A percentile compares a stretch with the other conserved stretches of the same genome.
These are phyloP conservation scores for Phyllostachys edulis DNA, from an alignment of 176 grass and related monocot species.

Conservation along the genomic window DNA sequence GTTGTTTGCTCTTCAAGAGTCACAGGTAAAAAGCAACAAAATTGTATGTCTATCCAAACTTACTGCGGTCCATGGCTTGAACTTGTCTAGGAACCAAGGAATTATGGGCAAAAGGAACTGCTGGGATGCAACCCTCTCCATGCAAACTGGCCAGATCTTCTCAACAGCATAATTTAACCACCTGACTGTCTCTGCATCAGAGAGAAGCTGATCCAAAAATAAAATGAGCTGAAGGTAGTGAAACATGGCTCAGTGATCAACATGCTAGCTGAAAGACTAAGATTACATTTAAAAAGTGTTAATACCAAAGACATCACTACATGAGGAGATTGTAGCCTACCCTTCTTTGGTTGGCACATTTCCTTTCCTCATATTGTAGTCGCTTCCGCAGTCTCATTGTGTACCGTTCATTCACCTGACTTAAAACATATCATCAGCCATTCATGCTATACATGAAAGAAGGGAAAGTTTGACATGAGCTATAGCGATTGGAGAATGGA, in stretches of 20 bases:
- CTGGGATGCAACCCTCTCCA: slow-evolving; percentile 86
- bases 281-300: not conserved
- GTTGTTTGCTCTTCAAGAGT: not conserved
- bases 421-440: slow-evolving; percentile 26
- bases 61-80: slow-evolving; percentile 98
- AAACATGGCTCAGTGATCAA: not conserved
- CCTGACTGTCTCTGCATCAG: slow-evolving; percentile 93
- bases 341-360: slow-evolving; percentile 69
- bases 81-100: slow-evolving; percentile 96
- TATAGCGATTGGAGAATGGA: not conserved
- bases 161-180: slow-evolving; percentile 95
- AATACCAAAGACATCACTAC: not conserved
- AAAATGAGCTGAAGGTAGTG: slow-evolving; percentile 11
- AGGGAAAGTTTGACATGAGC: not conserved
- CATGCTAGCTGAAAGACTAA: not conserved
- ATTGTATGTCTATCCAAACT: slow-evolving; percentile 1
- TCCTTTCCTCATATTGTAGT: slow-evolving; percentile 81
- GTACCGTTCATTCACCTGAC: slow-evolving; percentile 77
- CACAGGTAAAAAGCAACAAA: not conserved
- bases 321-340: slow-evolving; percentile 42
- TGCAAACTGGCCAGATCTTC: slow-evolving; percentile 95
- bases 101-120: slow-evolving; percentile 93
- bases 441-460: slow-evolving; percentile 11
- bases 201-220: slow-evolving; percentile 64
- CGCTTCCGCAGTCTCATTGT: slow-evolving; percentile 58